Percentiles rank a stretch among this genome's conserved stretches.
Evolutionary conservation across 1,284 basidiomycete genomes (phyloP).

Genomic region (Marasmius fiardii): DNA sequence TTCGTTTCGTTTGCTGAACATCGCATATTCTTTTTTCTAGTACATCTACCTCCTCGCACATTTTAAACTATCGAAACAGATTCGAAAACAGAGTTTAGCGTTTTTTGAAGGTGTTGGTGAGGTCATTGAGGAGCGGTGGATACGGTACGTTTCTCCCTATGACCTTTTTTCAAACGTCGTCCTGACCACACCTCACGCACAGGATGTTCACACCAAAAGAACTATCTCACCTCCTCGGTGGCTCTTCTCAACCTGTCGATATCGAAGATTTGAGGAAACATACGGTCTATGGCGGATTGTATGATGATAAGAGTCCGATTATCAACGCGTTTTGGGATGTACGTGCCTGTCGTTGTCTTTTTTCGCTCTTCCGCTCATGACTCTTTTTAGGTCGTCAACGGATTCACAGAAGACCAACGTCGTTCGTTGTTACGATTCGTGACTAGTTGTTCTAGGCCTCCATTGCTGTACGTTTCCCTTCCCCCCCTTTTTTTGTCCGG

Average conservation of each 20-base stretch:
- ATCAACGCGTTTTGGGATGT: slow-evolving; percentile 79
- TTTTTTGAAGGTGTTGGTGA: slow-evolving; percentile 87
- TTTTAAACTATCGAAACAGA: slow-evolving; percentile 88
- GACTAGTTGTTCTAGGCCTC: slow-evolving; percentile 88
- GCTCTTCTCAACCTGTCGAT: slow-evolving; percentile 81
- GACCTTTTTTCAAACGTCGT: slow-evolving; percentile 3
- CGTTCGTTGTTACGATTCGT: slow-evolving; percentile 80
- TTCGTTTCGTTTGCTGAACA: too few relatives aligned
- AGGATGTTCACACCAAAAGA: slow-evolving; percentile 97
- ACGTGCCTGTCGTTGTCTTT: slow-evolving; percentile 3
- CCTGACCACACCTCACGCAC: slow-evolving; percentile 9
- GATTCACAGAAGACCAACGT: slow-evolving; percentile 72
- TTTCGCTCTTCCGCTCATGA: too few relatives aligned
- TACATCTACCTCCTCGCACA: slow-evolving; percentile 92
- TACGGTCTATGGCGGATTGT: slow-evolving; percentile 78
- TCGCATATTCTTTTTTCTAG: slow-evolving; percentile 1
- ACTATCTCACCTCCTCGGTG: slow-evolving; percentile 81
- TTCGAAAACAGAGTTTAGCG: slow-evolving; percentile 80
- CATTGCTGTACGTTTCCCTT: slow-evolving; percentile 47
- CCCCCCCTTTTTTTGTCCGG: too few relatives aligned
- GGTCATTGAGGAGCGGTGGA: slow-evolving; percentile 88
- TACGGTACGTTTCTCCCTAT: slow-evolving; percentile 49
- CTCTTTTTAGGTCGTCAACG: slow-evolving; percentile 76
- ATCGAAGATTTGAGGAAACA: slow-evolving; percentile 74
- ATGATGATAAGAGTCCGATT: slow-evolving; percentile 65